These are phyloP conservation scores for Encephalitozoon hellem DNA, from an alignment of 371 early-diverging fungal genomes.

Conservation along the genomic window DNA sequence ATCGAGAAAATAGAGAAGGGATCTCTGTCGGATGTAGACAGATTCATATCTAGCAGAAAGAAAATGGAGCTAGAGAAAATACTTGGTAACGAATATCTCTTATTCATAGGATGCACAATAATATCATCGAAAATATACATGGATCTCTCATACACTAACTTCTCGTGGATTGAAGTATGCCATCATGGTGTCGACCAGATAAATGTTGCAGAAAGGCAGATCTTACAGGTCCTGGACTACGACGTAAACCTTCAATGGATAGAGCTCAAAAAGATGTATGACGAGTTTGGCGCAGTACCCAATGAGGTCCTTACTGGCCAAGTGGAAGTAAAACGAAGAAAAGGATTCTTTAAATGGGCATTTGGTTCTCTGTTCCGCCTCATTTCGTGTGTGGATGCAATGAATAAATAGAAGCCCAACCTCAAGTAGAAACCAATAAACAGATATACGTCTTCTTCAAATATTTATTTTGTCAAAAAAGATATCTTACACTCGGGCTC, in stretches of 20 bases:
- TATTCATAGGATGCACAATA: constrained; percentile 18
- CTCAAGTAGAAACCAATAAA: background rate
- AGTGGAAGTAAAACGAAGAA: background rate
- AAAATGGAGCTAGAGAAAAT: background rate
- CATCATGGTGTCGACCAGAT: background rate
- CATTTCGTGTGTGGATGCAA: background rate
- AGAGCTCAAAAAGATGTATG: constrained; percentile 11
- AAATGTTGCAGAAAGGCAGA: constrained; percentile 6
- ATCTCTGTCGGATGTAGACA: background rate
- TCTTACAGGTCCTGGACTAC: constrained; percentile 19
- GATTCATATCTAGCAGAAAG: background rate
- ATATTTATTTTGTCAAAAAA: background rate
- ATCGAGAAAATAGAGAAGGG: background rate
- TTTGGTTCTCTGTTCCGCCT: background rate
- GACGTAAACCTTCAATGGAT: constrained; percentile 7
- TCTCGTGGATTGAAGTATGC: constrained; percentile 31
- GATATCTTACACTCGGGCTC: background rate
- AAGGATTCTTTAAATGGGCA: constrained; percentile 14
- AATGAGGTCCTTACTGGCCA: background rate
- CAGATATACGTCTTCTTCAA: background rate
- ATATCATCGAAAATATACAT: constrained; percentile 20
- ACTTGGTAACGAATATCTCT: background rate
- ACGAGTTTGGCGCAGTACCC: background rate
- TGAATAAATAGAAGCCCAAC: background rate
- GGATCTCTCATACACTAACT: constrained; percentile 30